phyloP scores from a whole-genome alignment of 2,329 filamentous ascomycete species.

The Cercospora canescens region DNA sequence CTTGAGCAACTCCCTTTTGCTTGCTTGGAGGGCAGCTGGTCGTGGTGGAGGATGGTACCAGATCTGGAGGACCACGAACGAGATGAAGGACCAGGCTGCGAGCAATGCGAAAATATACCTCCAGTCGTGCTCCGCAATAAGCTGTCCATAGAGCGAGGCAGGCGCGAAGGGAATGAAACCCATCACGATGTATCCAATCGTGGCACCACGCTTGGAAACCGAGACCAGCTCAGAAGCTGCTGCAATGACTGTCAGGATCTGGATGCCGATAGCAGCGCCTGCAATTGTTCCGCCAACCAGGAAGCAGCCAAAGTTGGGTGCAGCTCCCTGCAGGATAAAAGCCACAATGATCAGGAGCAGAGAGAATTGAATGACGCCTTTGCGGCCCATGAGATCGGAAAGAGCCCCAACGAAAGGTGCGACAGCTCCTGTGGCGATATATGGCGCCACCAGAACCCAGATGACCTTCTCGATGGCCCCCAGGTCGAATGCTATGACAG shows the following conservation, averaged over 20 bases:
- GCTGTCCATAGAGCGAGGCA: constrained; percentile 60
- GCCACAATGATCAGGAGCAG: constrained; percentile 16
- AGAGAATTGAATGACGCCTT: constrained; percentile 13
- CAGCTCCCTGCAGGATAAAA: constrained; percentile 17
- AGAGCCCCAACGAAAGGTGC: constrained; percentile 19
- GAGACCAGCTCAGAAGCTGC: constrained; percentile 67
- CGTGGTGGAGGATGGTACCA: constrained; percentile 56
- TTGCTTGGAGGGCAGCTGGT: constrained; percentile 40
- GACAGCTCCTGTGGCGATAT: constrained; percentile 22
- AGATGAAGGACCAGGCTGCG: constrained; percentile 53
- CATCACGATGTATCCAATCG: constrained; percentile 59
- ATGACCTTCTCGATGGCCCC: constrained; percentile 19
- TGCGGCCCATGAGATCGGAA: constrained; percentile 18
- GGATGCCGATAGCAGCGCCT: constrained; percentile 13
- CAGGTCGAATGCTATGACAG: constrained; percentile 17
- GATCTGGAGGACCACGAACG: constrained; percentile 50
- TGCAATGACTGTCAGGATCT: constrained; percentile 46
- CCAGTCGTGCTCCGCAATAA: constrained; percentile 53
- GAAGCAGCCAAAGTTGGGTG: constrained; percentile 18
- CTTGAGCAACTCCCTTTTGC: constrained; percentile 41
- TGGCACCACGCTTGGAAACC: constrained; percentile 61
- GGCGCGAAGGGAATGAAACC: constrained; percentile 63
- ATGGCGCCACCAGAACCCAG: constrained; percentile 21
- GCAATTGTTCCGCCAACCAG: constrained; percentile 11
- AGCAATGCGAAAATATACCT: constrained; percentile 56